phyloP scores from a whole-genome alignment of 768 basidiomycete genomes.

The Amanita fuliginea region DNA sequence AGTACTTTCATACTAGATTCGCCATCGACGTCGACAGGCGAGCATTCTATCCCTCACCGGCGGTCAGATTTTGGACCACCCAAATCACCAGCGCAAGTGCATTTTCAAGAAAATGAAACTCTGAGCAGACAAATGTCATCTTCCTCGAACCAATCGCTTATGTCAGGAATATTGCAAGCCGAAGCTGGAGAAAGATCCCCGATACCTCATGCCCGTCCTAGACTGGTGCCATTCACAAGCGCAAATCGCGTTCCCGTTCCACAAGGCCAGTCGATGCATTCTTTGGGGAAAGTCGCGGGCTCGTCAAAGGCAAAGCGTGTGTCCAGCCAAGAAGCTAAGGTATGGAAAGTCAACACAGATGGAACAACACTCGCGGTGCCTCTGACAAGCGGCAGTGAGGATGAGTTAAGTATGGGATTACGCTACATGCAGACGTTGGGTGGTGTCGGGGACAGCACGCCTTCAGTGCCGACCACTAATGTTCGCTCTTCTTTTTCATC shows the following conservation, averaged over 20 bases:
- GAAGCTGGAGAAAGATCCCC: not conserved
- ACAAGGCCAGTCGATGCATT: slow-evolving; percentile 25
- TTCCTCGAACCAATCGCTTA: slow-evolving; percentile 22
- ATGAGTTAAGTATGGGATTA: slow-evolving; percentile 59
- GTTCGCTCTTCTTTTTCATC: slow-evolving; percentile 51
- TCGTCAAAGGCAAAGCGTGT: slow-evolving; percentile 31
- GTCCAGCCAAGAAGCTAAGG: slow-evolving; percentile 55
- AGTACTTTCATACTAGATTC: slow-evolving; percentile 45
- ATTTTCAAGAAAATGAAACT: slow-evolving; percentile 22
- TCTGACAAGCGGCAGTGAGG: slow-evolving; percentile 33
- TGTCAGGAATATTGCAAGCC: slow-evolving; percentile 13
- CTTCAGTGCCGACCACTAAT: slow-evolving; percentile 24
- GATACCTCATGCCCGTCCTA: slow-evolving; percentile 34
- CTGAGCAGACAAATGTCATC: slow-evolving; percentile 23
- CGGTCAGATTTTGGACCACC: slow-evolving; percentile 63
- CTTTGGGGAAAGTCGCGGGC: slow-evolving; percentile 14
- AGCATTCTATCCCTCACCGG: slow-evolving; percentile 53
- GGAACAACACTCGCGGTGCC: slow-evolving; percentile 17
- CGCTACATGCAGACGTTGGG: slow-evolving; percentile 65
- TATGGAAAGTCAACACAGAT: slow-evolving; percentile 22
- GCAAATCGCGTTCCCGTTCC: slow-evolving; percentile 58
- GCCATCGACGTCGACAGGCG: slow-evolving; percentile 55
- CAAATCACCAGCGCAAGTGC: slow-evolving; percentile 31
- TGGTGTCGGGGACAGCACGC: slow-evolving; percentile 27
- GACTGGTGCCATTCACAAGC: slow-evolving; percentile 63